These are phyloP conservation scores for Coemansia sp. DNA, from an alignment of 192 early-diverging fungal genomes.

Conservation along the genomic window DNA sequence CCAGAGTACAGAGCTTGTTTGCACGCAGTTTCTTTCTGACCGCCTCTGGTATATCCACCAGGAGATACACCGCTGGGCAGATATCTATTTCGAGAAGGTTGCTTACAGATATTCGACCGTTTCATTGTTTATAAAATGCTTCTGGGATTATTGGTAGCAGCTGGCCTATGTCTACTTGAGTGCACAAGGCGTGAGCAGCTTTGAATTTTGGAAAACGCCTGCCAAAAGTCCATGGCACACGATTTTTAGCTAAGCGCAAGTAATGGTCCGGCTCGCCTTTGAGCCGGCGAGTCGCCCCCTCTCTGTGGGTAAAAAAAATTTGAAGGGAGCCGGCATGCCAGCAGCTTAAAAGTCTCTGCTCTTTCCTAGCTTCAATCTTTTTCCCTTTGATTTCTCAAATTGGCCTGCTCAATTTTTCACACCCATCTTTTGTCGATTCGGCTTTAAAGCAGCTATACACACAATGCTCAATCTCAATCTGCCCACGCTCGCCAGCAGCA, in stretches of 20 bases:
- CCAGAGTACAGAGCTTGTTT: too few species aligned
- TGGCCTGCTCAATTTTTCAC: too few species aligned
- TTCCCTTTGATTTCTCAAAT: not conserved
- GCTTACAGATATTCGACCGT: too few species aligned
- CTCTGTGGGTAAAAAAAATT: not conserved
- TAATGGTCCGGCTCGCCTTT: not conserved
- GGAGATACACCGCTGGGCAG: too few species aligned
- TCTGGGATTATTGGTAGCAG: too few species aligned
- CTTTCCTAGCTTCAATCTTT: not conserved
- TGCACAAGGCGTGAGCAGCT: too few species aligned
- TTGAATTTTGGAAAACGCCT: not conserved
- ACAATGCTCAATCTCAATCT: slow-evolving; percentile 54
- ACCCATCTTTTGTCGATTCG: not conserved
- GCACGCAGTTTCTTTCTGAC: too few species aligned
- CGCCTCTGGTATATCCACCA: too few species aligned
- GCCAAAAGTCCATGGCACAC: not conserved
- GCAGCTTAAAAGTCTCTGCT: not conserved
- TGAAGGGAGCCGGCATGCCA: not conserved
- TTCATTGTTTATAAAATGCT: too few species aligned
- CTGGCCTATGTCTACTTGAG: too few species aligned
- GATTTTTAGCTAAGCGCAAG: not conserved
- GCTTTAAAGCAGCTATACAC: not conserved
- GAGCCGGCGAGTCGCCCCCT: not conserved
- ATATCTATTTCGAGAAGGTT: too few species aligned
- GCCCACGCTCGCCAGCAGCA: slow-evolving; percentile 36